Conservation (phyloP, 225 moss, liverwort and hornwort species). For the Bryoerythrophyllum caledonicum region DNA sequence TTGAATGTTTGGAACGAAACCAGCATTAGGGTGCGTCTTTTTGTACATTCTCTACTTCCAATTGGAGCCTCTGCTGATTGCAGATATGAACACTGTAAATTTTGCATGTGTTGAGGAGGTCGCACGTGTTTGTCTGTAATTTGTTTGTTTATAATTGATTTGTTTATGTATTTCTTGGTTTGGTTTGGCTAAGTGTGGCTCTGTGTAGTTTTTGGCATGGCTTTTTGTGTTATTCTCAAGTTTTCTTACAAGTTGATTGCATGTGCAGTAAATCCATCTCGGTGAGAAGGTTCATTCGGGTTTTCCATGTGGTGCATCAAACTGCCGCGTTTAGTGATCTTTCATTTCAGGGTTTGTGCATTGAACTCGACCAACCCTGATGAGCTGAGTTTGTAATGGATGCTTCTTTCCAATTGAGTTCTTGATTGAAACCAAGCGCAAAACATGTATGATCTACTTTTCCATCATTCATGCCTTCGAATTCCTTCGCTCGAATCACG, state of each 20-base stretch:
- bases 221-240: neutral
- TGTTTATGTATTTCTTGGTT: too few species aligned
- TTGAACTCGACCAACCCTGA: neutral
- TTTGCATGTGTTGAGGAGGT: neutral
- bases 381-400: neutral
- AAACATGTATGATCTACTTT: too few species aligned
- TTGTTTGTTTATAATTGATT: neutral
- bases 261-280: slow-evolving; percentile 14
- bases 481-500: too few species aligned
- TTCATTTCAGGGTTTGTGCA: neutral
- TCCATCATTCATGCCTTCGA: too few species aligned
- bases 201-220: neutral
- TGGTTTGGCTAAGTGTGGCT: too few species aligned
- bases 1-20: slow-evolving; percentile 17
- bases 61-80: slow-evolving; percentile 18
- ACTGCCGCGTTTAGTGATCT: neutral
- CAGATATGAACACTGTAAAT: slow-evolving; percentile 14
- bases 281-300: neutral
- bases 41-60: slow-evolving; percentile 27
- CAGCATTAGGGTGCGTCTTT: neutral
- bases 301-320: neutral
- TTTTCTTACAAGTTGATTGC: slow-evolving; percentile 11
- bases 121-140: neutral
- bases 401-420: neutral
- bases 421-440: neutral